Evolutionary conservation across 768 basidiomycete species (phyloP), one percentile per base, ranked within the genome.

Genomic region (Rhodocollybia butyracea): DNA sequence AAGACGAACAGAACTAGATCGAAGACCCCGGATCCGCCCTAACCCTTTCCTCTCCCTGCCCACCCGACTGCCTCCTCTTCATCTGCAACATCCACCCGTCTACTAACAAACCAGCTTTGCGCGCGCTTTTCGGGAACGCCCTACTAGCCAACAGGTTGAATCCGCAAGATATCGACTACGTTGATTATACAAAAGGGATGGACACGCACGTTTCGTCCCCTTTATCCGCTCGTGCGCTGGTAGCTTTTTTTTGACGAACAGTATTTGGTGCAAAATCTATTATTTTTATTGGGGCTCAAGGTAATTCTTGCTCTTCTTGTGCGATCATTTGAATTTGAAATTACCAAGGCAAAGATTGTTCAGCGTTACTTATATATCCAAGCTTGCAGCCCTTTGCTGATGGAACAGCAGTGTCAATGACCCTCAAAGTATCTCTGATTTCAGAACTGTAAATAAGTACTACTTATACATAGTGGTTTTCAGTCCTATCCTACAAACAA

Each of bases 31-130:
- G n/a, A n/a, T n/a, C n/a, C n/a, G n/a, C 41, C 8, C 29, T 36
- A 6, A 29, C 42, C 3, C 24, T 29, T 5, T 31, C 39, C 1
- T 27, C 45, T n/a, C 17, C 55, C 13, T 58, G 40, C 15, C 91
- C 91, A 0, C 71, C 68, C 3, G 74, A 79, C 27, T 89, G 89
- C 55, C 81, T 94, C 7, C 74, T 89, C 30, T 89, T 87, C 63
- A 80, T 83, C 5, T 83, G 84, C 40, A 79, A 89, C 64, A 63
- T 93, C 7, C 86, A 91, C 57, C 73, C 81, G 3, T 82, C 84
- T 55, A 89, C 90, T 26, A 94, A 91, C 66, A 92, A 91, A 67
- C 92, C 91, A 0, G 85, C 88, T 0, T 73, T 94, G 15, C 85
- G 83, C 40, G 66, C 73, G 2, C 65, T 90, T 5, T 85, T 91